phyloP scores from a whole-genome alignment of 495 filamentous ascomycete genomes.

The Hypoxylon fuscum region DNA sequence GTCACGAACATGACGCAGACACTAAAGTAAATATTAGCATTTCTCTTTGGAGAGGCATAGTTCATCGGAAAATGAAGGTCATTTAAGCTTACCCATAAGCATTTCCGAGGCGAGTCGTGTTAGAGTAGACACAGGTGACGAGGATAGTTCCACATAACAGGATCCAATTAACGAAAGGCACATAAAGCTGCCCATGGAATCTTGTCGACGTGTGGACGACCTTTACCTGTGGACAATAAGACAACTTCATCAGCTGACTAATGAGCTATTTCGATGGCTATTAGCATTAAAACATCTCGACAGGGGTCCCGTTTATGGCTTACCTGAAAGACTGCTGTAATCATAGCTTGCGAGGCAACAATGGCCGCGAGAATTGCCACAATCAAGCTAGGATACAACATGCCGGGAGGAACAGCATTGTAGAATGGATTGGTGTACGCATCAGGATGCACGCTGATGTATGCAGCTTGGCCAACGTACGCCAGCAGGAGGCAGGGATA shows the following conservation, averaged over 20 bases:
- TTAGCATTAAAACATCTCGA: slow-evolving; percentile 26
- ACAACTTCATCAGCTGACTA: slow-evolving; percentile 76
- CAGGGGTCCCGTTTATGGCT: not conserved
- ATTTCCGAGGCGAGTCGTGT: slow-evolving; percentile 63
- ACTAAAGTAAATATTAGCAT: slow-evolving; percentile 41
- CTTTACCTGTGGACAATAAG: slow-evolving; percentile 79
- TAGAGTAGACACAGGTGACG: slow-evolving; percentile 75
- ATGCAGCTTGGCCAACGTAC: slow-evolving; percentile 79
- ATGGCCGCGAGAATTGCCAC: slow-evolving; percentile 74
- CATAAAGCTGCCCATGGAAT: slow-evolving; percentile 77
- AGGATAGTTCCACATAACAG: slow-evolving; percentile 79
- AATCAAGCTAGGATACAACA: slow-evolving; percentile 70
- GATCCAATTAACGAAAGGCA: slow-evolving; percentile 76
- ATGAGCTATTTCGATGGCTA: slow-evolving; percentile 59
- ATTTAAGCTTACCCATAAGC: slow-evolving; percentile 46
- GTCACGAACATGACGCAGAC: slow-evolving; percentile 80
- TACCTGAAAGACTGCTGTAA: slow-evolving; percentile 71
- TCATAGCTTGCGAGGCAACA: slow-evolving; percentile 81
- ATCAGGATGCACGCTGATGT: slow-evolving; percentile 66
- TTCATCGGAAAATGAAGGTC: not conserved
- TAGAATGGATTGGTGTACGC: slow-evolving; percentile 79
- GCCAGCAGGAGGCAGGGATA: slow-evolving; percentile 76
- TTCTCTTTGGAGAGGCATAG: slow-evolving; percentile 56
- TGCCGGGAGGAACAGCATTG: slow-evolving; percentile 70
- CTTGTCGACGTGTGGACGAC: slow-evolving; percentile 69